phyloP scores from a whole-genome alignment of 2,329 filamentous ascomycete genomes.

The Colletotrichum cuscutae region DNA sequence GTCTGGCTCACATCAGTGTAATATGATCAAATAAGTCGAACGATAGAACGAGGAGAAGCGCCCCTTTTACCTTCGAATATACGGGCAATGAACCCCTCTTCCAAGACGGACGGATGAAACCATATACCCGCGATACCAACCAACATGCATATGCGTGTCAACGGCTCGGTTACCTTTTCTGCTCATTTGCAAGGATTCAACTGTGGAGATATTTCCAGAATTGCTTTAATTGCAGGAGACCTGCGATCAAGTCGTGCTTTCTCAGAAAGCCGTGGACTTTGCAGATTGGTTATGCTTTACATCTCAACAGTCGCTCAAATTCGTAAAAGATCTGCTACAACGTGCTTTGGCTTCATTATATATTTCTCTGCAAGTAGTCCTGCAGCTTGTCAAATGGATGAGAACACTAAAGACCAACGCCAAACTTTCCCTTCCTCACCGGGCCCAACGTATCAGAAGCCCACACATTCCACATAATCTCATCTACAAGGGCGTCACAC shows the following conservation, averaged over 20 bases:
- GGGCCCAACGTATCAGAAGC: conserved; percentile 54
- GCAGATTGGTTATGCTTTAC: background rate
- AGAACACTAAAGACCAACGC: conserved; percentile 7
- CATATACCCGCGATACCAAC: background rate
- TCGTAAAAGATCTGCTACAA: background rate
- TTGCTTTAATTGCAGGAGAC: too few species aligned
- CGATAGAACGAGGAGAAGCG: background rate
- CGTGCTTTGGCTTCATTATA: background rate
- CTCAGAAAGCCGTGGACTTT: background rate
- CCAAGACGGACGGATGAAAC: background rate
- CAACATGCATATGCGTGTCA: background rate
- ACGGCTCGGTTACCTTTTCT: background rate
- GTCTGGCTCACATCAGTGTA: background rate
- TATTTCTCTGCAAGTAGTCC: background rate
- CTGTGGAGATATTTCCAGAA: background rate
- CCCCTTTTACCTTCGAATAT: background rate
- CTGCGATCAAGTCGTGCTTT: too few species aligned
- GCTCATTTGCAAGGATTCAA: background rate
- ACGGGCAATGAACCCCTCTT: background rate
- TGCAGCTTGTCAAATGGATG: background rate
- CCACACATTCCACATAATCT: conserved; percentile 28
- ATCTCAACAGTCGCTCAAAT: background rate
- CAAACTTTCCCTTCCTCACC: conserved; percentile 42
- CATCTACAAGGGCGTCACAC: conserved; percentile 5
- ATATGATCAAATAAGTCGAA: background rate